Evolutionary conservation across 345 rosid genomes (phyloP), one percentile per base, ranked within the genome.

Genomic region (Atalantia buxifolia): DNA sequence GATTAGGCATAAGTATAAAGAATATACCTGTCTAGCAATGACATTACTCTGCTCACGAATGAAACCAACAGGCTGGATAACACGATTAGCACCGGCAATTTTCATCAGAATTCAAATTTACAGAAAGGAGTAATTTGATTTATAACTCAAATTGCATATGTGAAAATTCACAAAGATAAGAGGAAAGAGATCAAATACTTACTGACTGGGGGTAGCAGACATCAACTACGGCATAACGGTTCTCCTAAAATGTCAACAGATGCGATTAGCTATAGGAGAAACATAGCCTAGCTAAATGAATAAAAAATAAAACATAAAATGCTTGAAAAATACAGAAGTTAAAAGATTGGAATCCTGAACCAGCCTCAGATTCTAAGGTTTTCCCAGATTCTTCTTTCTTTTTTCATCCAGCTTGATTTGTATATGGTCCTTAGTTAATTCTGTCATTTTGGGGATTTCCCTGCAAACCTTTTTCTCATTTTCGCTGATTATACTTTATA

Each of bases 121-220:
- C 14, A 36, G 50, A 48, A 25, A 25, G 28, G 22, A 79, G 18
- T 13, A 25, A 70, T 68, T 62, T 62, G 16, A 7, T 61, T 70
- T 68, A 67, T 71, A 66, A 56, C 25, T 45, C 31, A 40, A 77
- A 45, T 75, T 19, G 22, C 38, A 25, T 36, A 30, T n/a, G 28
- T 2, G 18, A 55, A 30, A 25, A 8, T 9, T 24, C 71, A 75
- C 5, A 9, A 33, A 10, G 28, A 66, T n/a, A 31, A 60, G 62
- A 70, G 18, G n/a, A 66, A 36, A 21, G n/a, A 21, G 35, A 66
- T 27, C 48, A 9, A 74, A 31, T 59, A 89, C 96, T 91, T 76
- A 95, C 98, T 31, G 94, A 73, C 74, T 89, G 83, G 53, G 98
- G 98, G 81, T 89, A 91, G 87, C 94, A 92, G 55, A 92, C 98